phyloP scores from a whole-genome alignment of 1,284 basidiomycete species.

The Heimioporus retisporus region DNA sequence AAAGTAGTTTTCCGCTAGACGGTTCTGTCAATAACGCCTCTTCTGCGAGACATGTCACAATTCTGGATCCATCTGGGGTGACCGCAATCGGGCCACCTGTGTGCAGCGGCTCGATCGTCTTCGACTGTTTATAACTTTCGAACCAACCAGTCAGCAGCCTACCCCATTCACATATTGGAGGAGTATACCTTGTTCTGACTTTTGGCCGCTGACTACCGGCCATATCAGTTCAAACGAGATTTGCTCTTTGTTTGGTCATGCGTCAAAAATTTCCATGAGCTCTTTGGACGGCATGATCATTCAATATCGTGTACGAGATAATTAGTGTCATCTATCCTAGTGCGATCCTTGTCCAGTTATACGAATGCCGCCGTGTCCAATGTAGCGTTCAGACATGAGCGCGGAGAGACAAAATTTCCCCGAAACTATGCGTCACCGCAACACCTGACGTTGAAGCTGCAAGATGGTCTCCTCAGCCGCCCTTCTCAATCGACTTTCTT shows the following conservation, averaged over 20 bases:
- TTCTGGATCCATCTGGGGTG: conserved; percentile 80
- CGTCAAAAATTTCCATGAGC: neutral
- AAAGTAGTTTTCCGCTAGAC: conserved; percentile 78
- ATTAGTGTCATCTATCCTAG: conserved; percentile 17
- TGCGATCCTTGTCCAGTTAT: neutral
- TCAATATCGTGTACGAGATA: too few species aligned
- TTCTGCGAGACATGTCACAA: conserved; percentile 91
- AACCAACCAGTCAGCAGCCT: conserved; percentile 19
- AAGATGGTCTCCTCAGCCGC: conserved; percentile 58
- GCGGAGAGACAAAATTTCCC: too few species aligned
- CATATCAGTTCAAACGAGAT: conserved; percentile 28
- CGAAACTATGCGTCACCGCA: neutral
- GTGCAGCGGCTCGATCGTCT: conserved; percentile 83
- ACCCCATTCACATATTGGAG: conserved; percentile 1
- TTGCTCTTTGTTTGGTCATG: conserved; percentile 1
- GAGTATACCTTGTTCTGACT: conserved; percentile 67
- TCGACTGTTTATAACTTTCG: conserved; percentile 77
- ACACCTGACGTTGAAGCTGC: conserved; percentile 33
- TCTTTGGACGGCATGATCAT: too few species aligned
- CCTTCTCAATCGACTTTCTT: conserved; percentile 61
- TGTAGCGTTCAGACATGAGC: too few species aligned
- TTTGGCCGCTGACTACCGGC: conserved; percentile 48
- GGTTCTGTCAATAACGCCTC: conserved; percentile 89
- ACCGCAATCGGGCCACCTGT: conserved; percentile 90
- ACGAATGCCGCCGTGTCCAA: too few species aligned